phyloP scores from a whole-genome alignment of 108 stramenopile genomes.

The Schizochytrium sp. region DNA sequence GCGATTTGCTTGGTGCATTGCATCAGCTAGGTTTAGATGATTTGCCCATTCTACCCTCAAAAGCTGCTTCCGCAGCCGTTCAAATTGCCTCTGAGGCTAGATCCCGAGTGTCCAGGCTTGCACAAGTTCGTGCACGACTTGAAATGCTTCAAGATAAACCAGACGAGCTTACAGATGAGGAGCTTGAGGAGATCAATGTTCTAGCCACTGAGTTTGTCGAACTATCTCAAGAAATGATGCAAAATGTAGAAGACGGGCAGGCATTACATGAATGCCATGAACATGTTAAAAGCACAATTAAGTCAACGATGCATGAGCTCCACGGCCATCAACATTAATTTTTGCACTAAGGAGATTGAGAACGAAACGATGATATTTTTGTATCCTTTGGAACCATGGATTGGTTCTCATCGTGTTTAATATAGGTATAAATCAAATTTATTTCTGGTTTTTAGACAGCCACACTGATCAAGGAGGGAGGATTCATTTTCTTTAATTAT shows the following conservation, averaged over 20 bases:
- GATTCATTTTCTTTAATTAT: no score
- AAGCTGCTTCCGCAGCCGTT: slow-evolving; percentile 8
- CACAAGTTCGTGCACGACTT: slow-evolving; percentile 1
- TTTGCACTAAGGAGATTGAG: no score
- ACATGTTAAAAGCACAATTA: not conserved
- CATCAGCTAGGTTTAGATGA: not conserved
- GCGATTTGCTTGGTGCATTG: slow-evolving; percentile 20
- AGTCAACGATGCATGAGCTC: not conserved
- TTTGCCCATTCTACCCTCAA: not conserved
- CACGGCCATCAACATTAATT: no score
- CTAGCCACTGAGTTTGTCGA: not conserved
- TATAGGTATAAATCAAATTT: no score
- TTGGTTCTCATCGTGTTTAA: no score
- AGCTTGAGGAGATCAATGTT: not conserved
- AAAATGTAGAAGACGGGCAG: not conserved
- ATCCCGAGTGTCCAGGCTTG: not conserved
- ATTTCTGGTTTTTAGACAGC: no score
- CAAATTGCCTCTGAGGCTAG: not conserved
- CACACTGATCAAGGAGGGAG: no score
- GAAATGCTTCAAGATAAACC: slow-evolving; percentile 35
- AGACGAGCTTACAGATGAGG: not conserved
- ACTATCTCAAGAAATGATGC: not conserved
- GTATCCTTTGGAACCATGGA: no score
- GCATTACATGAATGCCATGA: not conserved
- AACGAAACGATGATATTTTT: no score